Evolutionary conservation across 768 basidiomycete species (phyloP), one percentile per base, ranked within the genome.

Genomic region (Suillus discolor): DNA sequence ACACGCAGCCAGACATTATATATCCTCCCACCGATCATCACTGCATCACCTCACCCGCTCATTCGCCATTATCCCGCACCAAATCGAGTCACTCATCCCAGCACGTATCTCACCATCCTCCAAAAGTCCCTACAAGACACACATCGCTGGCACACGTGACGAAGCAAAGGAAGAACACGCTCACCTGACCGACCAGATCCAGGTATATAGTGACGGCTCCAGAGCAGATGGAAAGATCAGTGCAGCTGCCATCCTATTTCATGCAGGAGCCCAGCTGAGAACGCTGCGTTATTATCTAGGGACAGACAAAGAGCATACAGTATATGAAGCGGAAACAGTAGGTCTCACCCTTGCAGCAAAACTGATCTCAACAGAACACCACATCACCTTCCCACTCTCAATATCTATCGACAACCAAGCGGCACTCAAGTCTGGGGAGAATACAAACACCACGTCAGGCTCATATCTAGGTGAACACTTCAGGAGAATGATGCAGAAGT

Each of bases 131-230:
- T n/a, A n/a, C n/a, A n/a, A n/a, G n/a, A n/a, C n/a, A n/a, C n/a
- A n/a, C n/a, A n/a, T n/a, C n/a, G n/a, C n/a, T n/a, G n/a, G n/a
- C n/a, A n/a, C n/a, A n/a, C n/a, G n/a, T n/a, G n/a, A n/a, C n/a
- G n/a, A n/a, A n/a, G n/a, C n/a, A n/a, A n/a, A n/a, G n/a, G n/a
- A n/a, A n/a, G n/a, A n/a, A n/a, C n/a, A n/a, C n/a, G n/a, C n/a
- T n/a, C n/a, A n/a, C n/a, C n/a, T n/a, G n/a, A n/a, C n/a, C n/a
- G 62, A 66, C 1, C 15, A 31, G 2, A 61, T 68, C 0, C 45
- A 57, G 1, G 55, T 74, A 3, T 75, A 68, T 59, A 64, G 67
- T 0, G 72, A 75, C 34, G 69, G 75, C 5, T 64, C 63, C 0
- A 34, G 63, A 0, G 11, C 18, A 4, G 25, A 57, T 9, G 25